Base-by-base conservation (phyloP, 176 grass and related monocot species). In the Lolium multiflorum region DNA sequence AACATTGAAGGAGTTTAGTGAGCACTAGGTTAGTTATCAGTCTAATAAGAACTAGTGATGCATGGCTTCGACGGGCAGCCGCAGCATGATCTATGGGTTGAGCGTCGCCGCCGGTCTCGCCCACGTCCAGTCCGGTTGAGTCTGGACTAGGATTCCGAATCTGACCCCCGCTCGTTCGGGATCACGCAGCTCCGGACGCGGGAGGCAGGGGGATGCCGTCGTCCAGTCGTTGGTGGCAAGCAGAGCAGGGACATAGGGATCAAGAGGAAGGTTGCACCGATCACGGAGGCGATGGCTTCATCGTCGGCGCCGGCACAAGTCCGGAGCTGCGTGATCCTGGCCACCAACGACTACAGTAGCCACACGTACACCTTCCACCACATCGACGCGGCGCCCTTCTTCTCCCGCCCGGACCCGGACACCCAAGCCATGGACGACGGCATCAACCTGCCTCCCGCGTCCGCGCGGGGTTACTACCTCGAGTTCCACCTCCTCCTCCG, bases 381-480 rank as follows among this genome's bases (percentile, higher is more conserved):
- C 78, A 25, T 80, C 77, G 77, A 80, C 58, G 77, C 11, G n/a
- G 58, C 57, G 4, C 37, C 78, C 12, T 48, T 80, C n/a, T 80
- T 80, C 57, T 48, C 59, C 57, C 77, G 1, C 35, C 57, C 77
- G 3, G 78, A 80, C 3, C 39, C 58, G 7, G 59, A 64, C 41
- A 47, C 22, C 12, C n/a, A 74, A 2, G 44, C 71, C 71, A 50
- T 74, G 71, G 38, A 46, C 6, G 78, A 20, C 58, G 59, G 22
- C 61, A 1, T 16, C 14, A 38, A 22, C 3, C 46, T 74, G 71
- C 46, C 46, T 8, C 71, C 71, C 22, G 22, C 22, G 21, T 49
- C 71, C 13, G 71, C 46, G 46, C 8, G 18, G 8, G 15, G 21
- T 8, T 47, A 15, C 43, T 15, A 4, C 59, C 8, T 65, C 22